Evolutionary conservation across 306 rosid species (phyloP).

Genomic region (Fagus crenata): DNA sequence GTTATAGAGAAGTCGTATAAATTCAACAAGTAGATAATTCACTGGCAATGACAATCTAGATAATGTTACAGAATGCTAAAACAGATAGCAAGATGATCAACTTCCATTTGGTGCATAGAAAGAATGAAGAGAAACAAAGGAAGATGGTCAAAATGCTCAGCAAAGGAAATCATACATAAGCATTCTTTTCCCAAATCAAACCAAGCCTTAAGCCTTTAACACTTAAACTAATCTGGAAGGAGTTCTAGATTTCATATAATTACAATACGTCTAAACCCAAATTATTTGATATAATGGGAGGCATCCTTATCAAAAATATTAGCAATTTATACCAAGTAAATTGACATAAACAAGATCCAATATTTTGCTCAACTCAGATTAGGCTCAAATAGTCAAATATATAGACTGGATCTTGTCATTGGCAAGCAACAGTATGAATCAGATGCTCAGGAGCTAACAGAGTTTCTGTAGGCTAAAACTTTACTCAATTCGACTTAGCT

Average conservation of each 20-base stretch:
- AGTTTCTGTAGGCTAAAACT: background rate
- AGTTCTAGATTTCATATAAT: background rate
- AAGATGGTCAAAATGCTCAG: background rate
- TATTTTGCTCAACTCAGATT: background rate
- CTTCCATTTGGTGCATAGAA: background rate
- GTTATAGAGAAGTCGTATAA: too few species aligned
- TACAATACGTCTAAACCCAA: too few species aligned
- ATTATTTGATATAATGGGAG: too few species aligned
- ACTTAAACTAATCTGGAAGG: background rate
- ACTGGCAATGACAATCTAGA: background rate
- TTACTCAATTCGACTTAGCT: background rate
- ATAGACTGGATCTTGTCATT: background rate
- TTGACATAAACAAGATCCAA: background rate
- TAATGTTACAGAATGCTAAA: background rate
- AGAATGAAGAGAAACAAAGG: background rate
- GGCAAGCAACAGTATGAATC: background rate
- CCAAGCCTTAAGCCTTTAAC: background rate
- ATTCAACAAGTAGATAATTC: too few species aligned
- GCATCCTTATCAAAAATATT: too few species aligned
- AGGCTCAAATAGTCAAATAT: too few species aligned
- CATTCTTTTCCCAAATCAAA: background rate
- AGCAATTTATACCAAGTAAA: background rate
- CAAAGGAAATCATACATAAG: background rate
- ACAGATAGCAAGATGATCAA: background rate
- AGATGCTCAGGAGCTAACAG: constrained; percentile 1